Percentiles rank a stretch among this genome's conserved stretches.
Conservation (phyloP, 176 grass and related monocot species). For the Avena eriantha region DNA sequence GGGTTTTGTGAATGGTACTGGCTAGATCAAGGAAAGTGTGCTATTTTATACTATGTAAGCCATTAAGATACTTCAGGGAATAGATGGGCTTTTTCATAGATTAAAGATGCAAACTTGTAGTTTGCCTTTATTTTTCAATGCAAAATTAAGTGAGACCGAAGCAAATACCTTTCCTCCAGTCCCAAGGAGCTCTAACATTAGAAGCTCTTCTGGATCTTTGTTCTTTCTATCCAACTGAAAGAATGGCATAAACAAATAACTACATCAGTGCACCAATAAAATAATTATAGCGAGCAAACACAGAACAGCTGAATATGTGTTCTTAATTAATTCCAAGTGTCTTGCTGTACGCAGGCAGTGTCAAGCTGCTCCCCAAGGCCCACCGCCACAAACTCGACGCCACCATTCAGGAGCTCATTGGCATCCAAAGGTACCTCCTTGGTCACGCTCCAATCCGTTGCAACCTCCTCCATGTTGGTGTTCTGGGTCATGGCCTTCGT, state of each 20-base stretch:
- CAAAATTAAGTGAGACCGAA: conserved; percentile 25
- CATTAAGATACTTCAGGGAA: not conserved
- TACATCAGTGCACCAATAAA: conserved; percentile 24
- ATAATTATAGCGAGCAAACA: not conserved
- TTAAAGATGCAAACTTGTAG: not conserved
- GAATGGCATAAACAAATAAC: conserved; percentile 31
- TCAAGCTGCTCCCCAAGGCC: too few relatives aligned
- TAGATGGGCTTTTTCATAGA: not conserved
- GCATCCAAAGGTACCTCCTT: too few relatives aligned
- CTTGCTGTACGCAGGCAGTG: too few relatives aligned
- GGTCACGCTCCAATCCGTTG: too few relatives aligned
- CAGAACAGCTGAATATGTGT: not conserved
- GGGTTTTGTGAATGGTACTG: not conserved
- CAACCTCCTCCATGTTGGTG: too few relatives aligned
- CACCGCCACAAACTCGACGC: too few relatives aligned
- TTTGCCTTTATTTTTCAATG: conserved; percentile 18
- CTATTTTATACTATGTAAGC: not conserved
- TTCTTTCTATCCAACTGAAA: conserved; percentile 77
- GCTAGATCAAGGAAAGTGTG: not conserved
- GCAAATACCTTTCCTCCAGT: conserved; percentile 84
- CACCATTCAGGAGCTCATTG: too few relatives aligned
- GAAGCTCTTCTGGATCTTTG: conserved; percentile 63
- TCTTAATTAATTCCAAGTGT: too few relatives aligned
- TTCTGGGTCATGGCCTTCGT: too few relatives aligned
- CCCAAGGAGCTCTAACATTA: conserved; percentile 83